phyloP scores from a whole-genome alignment of 2,329 filamentous ascomycete genomes.

The Pseudonectria buxi region DNA sequence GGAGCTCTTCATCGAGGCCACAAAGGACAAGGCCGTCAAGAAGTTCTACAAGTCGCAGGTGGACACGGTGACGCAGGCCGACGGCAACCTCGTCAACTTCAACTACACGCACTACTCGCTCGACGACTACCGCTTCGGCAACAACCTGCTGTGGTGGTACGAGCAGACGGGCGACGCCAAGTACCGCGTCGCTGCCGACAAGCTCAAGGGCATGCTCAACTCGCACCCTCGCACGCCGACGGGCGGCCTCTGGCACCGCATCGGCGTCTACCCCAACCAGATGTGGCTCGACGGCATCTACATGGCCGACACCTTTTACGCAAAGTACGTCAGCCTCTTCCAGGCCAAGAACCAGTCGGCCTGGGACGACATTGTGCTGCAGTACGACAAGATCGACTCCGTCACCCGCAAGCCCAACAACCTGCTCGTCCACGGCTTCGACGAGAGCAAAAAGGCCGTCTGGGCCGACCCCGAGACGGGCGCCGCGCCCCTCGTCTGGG shows the following conservation, averaged over 20 bases:
- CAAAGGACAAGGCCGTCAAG: constrained; percentile 35
- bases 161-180: constrained; percentile 38
- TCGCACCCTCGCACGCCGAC: constrained; percentile 41
- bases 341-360: constrained; percentile 32
- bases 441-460: constrained; percentile 37
- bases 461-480: constrained; percentile 48
- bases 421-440: constrained; percentile 49
- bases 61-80: constrained; percentile 36
- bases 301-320: constrained; percentile 42
- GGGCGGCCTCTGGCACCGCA: constrained; percentile 49
- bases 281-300: constrained; percentile 54
- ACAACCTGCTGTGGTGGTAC: constrained; percentile 45
- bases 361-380: constrained; percentile 37
- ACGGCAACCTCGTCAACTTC: constrained; percentile 41
- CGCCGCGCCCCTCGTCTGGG: constrained; percentile 47
- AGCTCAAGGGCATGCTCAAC: constrained; percentile 39
- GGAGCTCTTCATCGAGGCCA: constrained; percentile 37
- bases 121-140: constrained; percentile 47
- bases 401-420: constrained; percentile 34
- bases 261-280: constrained; percentile 41
- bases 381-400: constrained; percentile 39
- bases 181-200: constrained; percentile 42
- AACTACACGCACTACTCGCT: constrained; percentile 41
- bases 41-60: constrained; percentile 39
- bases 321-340: constrained; percentile 33